Evolutionary conservation across 1,284 basidiomycete species (phyloP).

Genomic region (Rhodotorula mucilaginosa): DNA sequence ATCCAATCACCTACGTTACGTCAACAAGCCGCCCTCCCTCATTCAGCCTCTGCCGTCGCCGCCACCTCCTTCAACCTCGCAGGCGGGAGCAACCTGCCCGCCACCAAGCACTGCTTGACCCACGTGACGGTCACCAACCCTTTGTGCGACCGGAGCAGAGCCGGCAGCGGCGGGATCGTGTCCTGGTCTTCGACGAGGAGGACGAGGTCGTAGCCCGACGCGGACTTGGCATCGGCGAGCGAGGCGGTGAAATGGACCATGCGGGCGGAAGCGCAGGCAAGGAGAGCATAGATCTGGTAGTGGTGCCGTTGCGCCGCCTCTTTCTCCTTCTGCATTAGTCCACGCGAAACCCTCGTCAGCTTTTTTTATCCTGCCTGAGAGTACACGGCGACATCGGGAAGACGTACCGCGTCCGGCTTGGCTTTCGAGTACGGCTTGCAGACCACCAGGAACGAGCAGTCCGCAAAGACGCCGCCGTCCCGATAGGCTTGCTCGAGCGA

Average conservation of each 20-base stretch:
- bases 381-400: not conserved
- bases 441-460: slow-evolving; percentile 38
- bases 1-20: no score
- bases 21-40: not conserved
- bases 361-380: no score
- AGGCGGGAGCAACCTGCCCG: slow-evolving; percentile 51
- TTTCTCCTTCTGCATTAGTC: slow-evolving; percentile 51
- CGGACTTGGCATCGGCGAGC: slow-evolving; percentile 51
- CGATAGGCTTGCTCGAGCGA: slow-evolving; percentile 57
- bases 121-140: slow-evolving; percentile 58
- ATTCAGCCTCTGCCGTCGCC: not conserved
- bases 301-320: slow-evolving; percentile 51
- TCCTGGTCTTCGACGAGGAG: slow-evolving; percentile 59
- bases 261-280: slow-evolving; percentile 69
- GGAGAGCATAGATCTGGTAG: slow-evolving; percentile 48
- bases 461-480: slow-evolving; percentile 57
- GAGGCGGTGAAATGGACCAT: slow-evolving; percentile 61
- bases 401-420: slow-evolving; percentile 3
- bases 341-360: slow-evolving; percentile 27
- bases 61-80: slow-evolving; percentile 14
- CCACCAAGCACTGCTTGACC: slow-evolving; percentile 77
- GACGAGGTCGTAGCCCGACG: slow-evolving; percentile 60
- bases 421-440: not conserved
- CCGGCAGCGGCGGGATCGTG: not conserved
- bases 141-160: slow-evolving; percentile 49